phyloP scores from a whole-genome alignment of 2,329 filamentous ascomycete genomes.

The Talaromyces amestolkiae region DNA sequence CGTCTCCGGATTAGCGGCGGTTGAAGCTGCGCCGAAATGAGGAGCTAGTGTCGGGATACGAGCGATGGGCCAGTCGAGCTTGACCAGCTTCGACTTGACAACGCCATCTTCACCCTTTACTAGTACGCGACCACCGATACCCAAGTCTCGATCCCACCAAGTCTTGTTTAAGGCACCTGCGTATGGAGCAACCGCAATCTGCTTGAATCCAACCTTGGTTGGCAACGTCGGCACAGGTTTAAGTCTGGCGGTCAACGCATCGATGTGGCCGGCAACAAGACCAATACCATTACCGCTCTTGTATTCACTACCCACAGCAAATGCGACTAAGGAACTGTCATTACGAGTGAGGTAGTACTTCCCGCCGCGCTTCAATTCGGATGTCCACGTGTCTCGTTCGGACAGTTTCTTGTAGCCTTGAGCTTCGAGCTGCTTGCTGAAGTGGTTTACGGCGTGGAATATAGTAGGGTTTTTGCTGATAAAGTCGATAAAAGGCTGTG shows the following conservation, averaged over 20 bases:
- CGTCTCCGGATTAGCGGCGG: conserved; percentile 80
- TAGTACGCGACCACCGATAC: conserved; percentile 84
- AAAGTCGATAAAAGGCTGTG: conserved; percentile 82
- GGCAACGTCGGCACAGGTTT: conserved; percentile 87
- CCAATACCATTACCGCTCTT: conserved; percentile 80
- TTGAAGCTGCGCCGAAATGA: conserved; percentile 74
- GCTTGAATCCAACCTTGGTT: conserved; percentile 79
- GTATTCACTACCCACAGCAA: conserved; percentile 77
- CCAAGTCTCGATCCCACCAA: conserved; percentile 96
- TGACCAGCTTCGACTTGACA: conserved; percentile 77
- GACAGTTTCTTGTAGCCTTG: conserved; percentile 74
- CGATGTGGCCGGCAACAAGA: conserved; percentile 88
- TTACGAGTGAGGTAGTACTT: conserved; percentile 90
- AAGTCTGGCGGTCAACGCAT: conserved; percentile 83
- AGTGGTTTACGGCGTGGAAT: conserved; percentile 82
- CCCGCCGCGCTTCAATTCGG: conserved; percentile 70
- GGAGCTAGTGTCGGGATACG: conserved; percentile 87
- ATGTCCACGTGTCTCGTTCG: conserved; percentile 73
- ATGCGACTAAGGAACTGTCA: conserved; percentile 79
- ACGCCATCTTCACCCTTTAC: conserved; percentile 75
- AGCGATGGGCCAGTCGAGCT: conserved; percentile 92
- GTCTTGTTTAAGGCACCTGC: conserved; percentile 82
- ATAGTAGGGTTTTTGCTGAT: conserved; percentile 87
- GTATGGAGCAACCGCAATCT: conserved; percentile 90
- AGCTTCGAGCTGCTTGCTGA: conserved; percentile 68